Evolutionary conservation across 2,329 filamentous ascomycete genomes (phyloP).

Genomic region (Shiraia bambusicola): DNA sequence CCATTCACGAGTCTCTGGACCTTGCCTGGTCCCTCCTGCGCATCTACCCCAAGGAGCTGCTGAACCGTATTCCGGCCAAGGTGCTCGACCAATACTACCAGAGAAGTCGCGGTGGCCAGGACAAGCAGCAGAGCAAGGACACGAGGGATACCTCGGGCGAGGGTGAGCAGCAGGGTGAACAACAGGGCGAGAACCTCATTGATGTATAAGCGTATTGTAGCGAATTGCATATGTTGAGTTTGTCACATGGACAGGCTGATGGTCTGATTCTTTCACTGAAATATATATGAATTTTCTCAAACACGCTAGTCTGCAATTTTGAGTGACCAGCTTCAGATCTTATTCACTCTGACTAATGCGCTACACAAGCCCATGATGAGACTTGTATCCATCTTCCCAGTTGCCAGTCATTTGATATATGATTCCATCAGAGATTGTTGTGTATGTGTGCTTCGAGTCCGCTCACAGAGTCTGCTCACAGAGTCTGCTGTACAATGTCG

Average conservation of each 20-base stretch:
- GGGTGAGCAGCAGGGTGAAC: slow-evolving; percentile 30
- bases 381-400: too few relatives aligned
- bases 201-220: slow-evolving; percentile 34
- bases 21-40: slow-evolving; percentile 94
- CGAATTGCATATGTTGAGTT: slow-evolving; percentile 5
- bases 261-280: slow-evolving; percentile 16
- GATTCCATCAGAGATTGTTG: too few relatives aligned
- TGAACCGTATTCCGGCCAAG: slow-evolving; percentile 73
- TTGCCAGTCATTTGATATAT: too few relatives aligned
- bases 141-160: slow-evolving; percentile 47
- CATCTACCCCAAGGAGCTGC: slow-evolving; percentile 96
- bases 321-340: too few relatives aligned
- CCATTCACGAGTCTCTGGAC: slow-evolving; percentile 91
- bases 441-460: too few relatives aligned
- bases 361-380: too few relatives aligned
- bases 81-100: slow-evolving; percentile 55
- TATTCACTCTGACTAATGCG: too few relatives aligned
- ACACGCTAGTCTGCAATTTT: neutral
- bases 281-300: slow-evolving; percentile 21
- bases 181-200: slow-evolving; percentile 43
- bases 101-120: slow-evolving; percentile 42
- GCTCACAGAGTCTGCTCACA: too few relatives aligned
- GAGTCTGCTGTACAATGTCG: too few relatives aligned
- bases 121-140: slow-evolving; percentile 43
- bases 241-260: slow-evolving; percentile 4